Evolutionary conservation across 345 rosid species (phyloP), one percentile per base, ranked within the genome.

Genomic region (Citrus maxima): DNA sequence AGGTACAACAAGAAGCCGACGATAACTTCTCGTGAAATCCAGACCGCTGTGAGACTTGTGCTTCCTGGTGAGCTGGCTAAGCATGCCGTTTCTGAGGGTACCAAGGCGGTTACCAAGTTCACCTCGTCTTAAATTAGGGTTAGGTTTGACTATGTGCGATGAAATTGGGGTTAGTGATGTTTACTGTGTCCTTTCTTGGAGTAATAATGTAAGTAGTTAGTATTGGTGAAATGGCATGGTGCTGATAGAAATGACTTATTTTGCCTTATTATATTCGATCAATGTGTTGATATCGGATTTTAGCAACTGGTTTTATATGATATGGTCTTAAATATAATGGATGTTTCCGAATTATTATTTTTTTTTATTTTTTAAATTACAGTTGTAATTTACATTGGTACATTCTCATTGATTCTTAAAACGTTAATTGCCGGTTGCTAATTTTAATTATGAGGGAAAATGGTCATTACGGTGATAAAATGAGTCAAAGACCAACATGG

Each of bases 1-100:
- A 88, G 96, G 84, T 92, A 92, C 80, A 93, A 93, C 82, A 93
- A 93, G 90, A 92, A 92, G 66, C 96, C 95, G 0, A 92, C 92
- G 25, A 92, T 92, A 16, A 92, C 93, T 2, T 90, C 94, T 5
- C 78, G 95, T 70, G 94, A 92, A 82, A 90, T 92, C 67, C 94
- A 92, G 86, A 92, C 94, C 0, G 97, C 93, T 2, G 94, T 92
- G 27, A 84, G 93, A 19, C 88, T 92, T 19, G 97, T 92, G 2
- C 85, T 90, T 4, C 93, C 91, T 3, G 95, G 92, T 24, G 97
- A 92, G 72, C 85, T 92, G 3, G 95, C 97, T 2, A 92, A 92
- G 83, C 95, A 92, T 58, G 97, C 97, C 13, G 93, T 90, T 4
- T 92, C 94, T 2, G 94, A 92, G 80, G 97, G 97, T 2, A 92